phyloP scores from a whole-genome alignment of 306 rosid genomes.

The Senna siamea region DNA sequence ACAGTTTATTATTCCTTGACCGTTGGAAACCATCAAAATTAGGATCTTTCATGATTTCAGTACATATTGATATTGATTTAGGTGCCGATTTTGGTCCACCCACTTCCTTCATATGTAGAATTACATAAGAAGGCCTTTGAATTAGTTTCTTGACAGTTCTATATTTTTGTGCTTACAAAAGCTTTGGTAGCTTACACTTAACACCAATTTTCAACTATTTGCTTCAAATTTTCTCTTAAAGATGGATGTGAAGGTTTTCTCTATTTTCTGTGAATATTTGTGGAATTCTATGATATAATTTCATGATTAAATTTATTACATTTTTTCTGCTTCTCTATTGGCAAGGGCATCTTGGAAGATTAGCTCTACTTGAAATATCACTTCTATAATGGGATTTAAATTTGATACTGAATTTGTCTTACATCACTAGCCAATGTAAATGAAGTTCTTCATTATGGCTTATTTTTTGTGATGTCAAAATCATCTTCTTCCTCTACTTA shows the following conservation, averaged over 20 bases:
- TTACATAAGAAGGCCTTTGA: background rate
- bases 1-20: constrained; percentile 2
- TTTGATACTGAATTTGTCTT: constrained; percentile 1
- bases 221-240: background rate
- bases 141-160: constrained; percentile 9
- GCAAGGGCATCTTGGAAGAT: background rate
- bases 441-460: constrained; percentile 24
- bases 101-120: constrained; percentile 14
- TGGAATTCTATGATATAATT: background rate
- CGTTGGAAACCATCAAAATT: background rate
- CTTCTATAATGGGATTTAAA: background rate
- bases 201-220: constrained; percentile 8
- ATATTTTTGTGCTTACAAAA: constrained; percentile 17
- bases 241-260: background rate
- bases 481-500: background rate
- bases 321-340: background rate
- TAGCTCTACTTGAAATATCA: background rate
- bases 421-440: constrained; percentile 6
- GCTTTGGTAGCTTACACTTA: constrained; percentile 6
- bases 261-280: background rate
- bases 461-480: background rate
- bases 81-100: background rate
- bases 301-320: background rate
- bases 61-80: background rate
- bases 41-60: background rate